phyloP scores from a whole-genome alignment of 2,329 filamentous ascomycete species.

The Amauroascus niger region DNA sequence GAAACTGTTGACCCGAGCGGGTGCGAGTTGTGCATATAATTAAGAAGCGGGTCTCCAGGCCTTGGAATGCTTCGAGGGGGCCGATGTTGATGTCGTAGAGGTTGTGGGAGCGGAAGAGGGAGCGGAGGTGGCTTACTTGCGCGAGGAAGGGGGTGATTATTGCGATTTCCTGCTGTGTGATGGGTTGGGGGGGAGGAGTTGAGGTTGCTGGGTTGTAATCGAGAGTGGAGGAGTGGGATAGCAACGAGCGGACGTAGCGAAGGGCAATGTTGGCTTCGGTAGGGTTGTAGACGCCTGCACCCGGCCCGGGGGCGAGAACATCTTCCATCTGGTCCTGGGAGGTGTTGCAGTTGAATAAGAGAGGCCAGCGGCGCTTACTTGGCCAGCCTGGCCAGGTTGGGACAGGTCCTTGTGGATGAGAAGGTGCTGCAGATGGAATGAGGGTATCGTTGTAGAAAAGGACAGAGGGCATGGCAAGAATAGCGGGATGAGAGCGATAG shows the following conservation, averaged over 20 bases:
- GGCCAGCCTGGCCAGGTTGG: conserved; percentile 30
- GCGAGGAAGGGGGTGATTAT: conserved; percentile 40
- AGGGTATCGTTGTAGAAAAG: conserved; percentile 40
- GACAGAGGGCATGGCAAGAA: conserved; percentile 34
- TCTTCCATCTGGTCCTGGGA: conserved; percentile 34
- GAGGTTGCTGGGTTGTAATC: conserved; percentile 24
- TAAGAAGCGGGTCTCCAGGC: conserved; percentile 37
- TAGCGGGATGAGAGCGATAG: conserved; percentile 41
- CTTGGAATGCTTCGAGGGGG: conserved; percentile 40
- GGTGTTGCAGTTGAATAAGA: conserved; percentile 35
- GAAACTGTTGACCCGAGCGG: conserved; percentile 16
- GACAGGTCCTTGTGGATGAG: conserved; percentile 11
- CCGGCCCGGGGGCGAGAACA: conserved; percentile 21
- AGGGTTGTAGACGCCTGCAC: conserved; percentile 18
- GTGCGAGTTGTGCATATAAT: conserved; percentile 39
- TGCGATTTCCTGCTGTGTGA: conserved; percentile 30
- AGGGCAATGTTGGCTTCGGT: conserved; percentile 18
- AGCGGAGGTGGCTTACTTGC: conserved; percentile 36
- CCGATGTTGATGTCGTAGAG: conserved; percentile 38
- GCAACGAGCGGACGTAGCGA: conserved; percentile 17
- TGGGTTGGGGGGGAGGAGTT: conserved; percentile 17
- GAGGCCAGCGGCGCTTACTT: conserved; percentile 31
- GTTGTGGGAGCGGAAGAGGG: conserved; percentile 25
- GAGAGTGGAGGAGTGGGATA: conserved; percentile 23
- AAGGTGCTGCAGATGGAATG: conserved; percentile 29